These are phyloP conservation scores for Mortierella sp. DNA, from an alignment of 371 early-diverging fungal genomes.

Conservation along the genomic window DNA sequence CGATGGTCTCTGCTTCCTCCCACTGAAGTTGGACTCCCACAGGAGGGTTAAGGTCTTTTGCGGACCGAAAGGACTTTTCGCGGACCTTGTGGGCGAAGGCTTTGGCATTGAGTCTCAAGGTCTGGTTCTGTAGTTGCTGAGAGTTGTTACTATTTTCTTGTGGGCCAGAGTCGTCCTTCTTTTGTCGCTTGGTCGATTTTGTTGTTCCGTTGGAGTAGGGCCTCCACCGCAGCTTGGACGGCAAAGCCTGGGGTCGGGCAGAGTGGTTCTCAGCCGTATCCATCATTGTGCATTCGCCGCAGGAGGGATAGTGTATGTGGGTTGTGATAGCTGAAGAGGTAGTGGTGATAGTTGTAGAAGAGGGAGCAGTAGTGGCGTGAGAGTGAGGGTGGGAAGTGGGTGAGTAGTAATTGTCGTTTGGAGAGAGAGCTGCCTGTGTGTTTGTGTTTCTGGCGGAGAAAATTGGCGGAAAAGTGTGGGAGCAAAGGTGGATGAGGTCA, in stretches of 20 bases:
- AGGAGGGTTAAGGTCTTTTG: conserved; percentile 2
- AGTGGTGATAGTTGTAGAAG: background rate
- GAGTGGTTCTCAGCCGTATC: conserved; percentile 33
- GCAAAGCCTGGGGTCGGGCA: conserved; percentile 22
- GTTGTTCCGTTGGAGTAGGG: conserved; percentile 35
- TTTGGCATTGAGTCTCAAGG: conserved; percentile 14
- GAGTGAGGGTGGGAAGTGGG: background rate
- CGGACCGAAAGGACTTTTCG: background rate
- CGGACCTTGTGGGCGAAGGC: conserved; percentile 37
- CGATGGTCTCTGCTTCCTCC: conserved; percentile 53
- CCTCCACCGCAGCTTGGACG: conserved; percentile 49
- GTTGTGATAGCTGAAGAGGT: background rate
- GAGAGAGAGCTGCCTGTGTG: background rate
- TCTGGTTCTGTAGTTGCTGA: background rate
- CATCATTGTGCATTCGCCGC: conserved; percentile 29
- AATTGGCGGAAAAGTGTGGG: background rate
- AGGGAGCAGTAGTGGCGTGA: background rate
- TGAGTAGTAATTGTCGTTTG: background rate
- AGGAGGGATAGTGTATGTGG: background rate
- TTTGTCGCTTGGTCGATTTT: conserved; percentile 16
- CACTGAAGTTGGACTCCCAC: conserved; percentile 37
- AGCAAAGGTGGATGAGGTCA: background rate
- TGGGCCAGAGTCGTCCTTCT: conserved; percentile 11
- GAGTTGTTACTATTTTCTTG: background rate
- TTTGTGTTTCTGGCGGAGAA: background rate